A percentile compares a stretch with the other conserved stretches of the same genome.
Evolutionary conservation across 2,329 filamentous ascomycete genomes (phyloP).

Genomic region (Penicillium thymicola): DNA sequence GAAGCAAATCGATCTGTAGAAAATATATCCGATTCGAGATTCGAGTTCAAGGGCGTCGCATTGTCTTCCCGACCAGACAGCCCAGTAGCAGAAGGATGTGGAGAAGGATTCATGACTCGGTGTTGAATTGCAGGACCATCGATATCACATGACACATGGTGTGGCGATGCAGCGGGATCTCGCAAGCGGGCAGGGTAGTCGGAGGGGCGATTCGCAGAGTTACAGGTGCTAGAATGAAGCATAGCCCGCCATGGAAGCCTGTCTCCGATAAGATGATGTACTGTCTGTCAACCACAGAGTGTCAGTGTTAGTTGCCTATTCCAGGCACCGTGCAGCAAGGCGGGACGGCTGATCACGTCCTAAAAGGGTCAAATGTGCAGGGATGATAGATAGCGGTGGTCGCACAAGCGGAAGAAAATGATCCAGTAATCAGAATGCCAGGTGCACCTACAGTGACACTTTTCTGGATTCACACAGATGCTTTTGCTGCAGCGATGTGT

Average conservation of each 20-base stretch:
- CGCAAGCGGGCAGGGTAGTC: neutral
- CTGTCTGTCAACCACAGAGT: neutral
- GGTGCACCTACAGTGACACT: slow-evolving; percentile 2
- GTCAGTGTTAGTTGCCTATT: neutral
- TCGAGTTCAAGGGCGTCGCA: slow-evolving; percentile 1
- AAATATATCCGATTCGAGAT: neutral
- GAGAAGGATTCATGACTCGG: slow-evolving; percentile 18
- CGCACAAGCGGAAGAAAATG: slow-evolving; percentile 12
- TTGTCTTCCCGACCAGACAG: slow-evolving; percentile 2
- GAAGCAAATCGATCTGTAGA: slow-evolving; percentile 1
- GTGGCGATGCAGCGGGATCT: slow-evolving; percentile 6
- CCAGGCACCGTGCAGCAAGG: slow-evolving; percentile 2
- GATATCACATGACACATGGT: slow-evolving; percentile 23
- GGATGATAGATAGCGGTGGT: slow-evolving; percentile 14
- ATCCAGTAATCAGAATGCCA: neutral
- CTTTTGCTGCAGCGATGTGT: neutral
- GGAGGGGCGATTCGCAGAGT: slow-evolving; percentile 2
- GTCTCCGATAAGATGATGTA: neutral
- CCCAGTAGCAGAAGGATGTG: slow-evolving; percentile 1
- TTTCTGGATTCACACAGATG: neutral
- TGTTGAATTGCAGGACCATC: slow-evolving; percentile 8
- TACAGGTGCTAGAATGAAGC: slow-evolving; percentile 14
- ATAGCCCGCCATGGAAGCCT: slow-evolving; percentile 17
- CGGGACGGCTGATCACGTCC: slow-evolving; percentile 5
- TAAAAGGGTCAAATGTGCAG: neutral